phyloP scores from a whole-genome alignment of 2,329 filamentous ascomycete genomes.

The Botrytis squamosa region DNA sequence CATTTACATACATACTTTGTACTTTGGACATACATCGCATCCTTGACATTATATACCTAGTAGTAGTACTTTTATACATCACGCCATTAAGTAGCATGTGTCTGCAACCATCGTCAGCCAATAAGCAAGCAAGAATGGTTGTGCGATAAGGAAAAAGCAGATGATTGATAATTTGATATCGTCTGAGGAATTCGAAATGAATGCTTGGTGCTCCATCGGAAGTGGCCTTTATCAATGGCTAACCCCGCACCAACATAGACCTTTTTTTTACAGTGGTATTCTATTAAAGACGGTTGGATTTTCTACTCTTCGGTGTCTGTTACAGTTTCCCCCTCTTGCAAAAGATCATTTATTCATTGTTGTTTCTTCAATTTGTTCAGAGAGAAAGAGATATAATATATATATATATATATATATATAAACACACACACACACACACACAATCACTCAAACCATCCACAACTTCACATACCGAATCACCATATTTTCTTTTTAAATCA shows the following conservation, averaged over 20 bases:
- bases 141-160: constrained; percentile 5
- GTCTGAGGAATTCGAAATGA: neutral
- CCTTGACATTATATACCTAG: neutral
- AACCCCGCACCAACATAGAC: neutral
- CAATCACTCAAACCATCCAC: neutral
- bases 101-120: neutral
- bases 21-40: neutral
- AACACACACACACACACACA: no score
- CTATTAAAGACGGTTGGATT: neutral
- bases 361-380: no score
- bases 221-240: neutral
- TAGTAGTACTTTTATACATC: neutral
- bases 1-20: neutral
- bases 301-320: neutral
- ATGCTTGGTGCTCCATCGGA: neutral
- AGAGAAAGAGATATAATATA: neutral
- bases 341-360: no score
- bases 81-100: neutral
- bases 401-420: neutral
- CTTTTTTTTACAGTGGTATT: neutral
- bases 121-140: neutral
- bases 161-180: constrained; percentile 5
- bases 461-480: neutral
- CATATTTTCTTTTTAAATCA: neutral
- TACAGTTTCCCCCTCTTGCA: neutral